Evolutionary conservation across 306 rosid genomes (phyloP).

Genomic region (Casuarina cunninghamiana): DNA sequence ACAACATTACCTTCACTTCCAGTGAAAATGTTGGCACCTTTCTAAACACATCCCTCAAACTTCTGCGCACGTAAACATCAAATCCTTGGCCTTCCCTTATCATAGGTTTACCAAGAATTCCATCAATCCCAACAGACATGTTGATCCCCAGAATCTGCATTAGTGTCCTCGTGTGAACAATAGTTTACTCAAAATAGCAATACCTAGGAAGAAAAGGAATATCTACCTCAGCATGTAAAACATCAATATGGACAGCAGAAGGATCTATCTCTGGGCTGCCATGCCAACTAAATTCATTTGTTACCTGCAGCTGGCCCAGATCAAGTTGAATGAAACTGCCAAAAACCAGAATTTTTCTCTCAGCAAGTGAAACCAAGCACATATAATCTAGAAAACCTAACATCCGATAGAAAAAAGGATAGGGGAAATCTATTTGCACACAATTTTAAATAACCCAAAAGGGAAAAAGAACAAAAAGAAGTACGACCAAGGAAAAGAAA

Average conservation of each 20-base stretch:
- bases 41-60: constrained; percentile 94
- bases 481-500: not conserved
- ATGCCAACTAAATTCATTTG: constrained; percentile 90
- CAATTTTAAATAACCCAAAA: not conserved
- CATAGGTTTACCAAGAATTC: constrained; percentile 85
- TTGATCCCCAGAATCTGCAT: constrained; percentile 86
- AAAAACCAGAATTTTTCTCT: constrained; percentile 9
- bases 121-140: constrained; percentile 88
- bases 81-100: constrained; percentile 88
- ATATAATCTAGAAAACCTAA: constrained; percentile 5
- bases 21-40: constrained; percentile 90
- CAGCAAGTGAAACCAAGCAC: not conserved
- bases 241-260: constrained; percentile 87
- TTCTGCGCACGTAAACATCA: constrained; percentile 80
- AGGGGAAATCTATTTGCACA: not conserved
- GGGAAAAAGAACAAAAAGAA: not conserved
- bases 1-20: constrained; percentile 76
- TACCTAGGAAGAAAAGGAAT: constrained; percentile 12
- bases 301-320: constrained; percentile 75
- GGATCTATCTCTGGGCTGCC: constrained; percentile 83
- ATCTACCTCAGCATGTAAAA: constrained; percentile 87
- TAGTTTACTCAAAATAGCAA: constrained; percentile 7
- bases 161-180: constrained; percentile 27
- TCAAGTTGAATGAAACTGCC: constrained; percentile 98
- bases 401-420: constrained; percentile 7